Conservation (phyloP, 2,329 filamentous ascomycete genomes). For the Colletotrichum spaethianum region DNA sequence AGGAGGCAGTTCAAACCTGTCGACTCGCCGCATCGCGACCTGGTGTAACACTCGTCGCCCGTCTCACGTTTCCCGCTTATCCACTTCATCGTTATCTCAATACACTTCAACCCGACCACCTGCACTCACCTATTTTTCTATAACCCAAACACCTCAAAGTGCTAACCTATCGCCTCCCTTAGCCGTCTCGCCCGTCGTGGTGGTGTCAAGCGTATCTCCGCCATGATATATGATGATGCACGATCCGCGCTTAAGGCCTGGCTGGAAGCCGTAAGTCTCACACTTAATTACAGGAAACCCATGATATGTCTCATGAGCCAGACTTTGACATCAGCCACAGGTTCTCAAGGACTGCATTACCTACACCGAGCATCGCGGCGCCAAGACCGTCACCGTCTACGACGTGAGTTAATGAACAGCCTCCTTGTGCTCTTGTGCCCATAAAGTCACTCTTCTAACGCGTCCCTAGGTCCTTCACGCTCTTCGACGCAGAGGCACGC, state of each 20-base stretch:
- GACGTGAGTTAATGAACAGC: conserved; percentile 64
- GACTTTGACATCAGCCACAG: conserved; percentile 52
- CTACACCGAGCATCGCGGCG: conserved; percentile 66
- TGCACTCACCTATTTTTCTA: not conserved
- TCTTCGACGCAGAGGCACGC: conserved; percentile 62
- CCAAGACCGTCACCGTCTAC: conserved; percentile 74
- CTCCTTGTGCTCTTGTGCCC: not conserved
- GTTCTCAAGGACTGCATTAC: conserved; percentile 65
- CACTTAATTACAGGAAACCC: not conserved
- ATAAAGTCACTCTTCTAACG: conserved; percentile 15
- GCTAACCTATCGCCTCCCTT: not conserved
- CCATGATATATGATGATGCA: conserved; percentile 73
- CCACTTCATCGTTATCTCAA: not conserved
- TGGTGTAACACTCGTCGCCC: not conserved
- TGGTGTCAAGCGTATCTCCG: conserved; percentile 82
- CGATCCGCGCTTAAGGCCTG: conserved; percentile 65
- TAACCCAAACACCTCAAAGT: not conserved
- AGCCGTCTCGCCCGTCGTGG: conserved; percentile 82
- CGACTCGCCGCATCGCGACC: not conserved
- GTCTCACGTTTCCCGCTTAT: not conserved
- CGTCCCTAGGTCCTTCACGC: conserved; percentile 66
- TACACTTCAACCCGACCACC: not conserved
- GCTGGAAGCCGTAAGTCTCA: conserved; percentile 61
- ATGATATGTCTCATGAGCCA: not conserved
- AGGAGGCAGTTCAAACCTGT: not conserved